These are phyloP conservation scores for Podila verticillata DNA, from an alignment of 192 early-diverging fungal species.

Conservation along the genomic window DNA sequence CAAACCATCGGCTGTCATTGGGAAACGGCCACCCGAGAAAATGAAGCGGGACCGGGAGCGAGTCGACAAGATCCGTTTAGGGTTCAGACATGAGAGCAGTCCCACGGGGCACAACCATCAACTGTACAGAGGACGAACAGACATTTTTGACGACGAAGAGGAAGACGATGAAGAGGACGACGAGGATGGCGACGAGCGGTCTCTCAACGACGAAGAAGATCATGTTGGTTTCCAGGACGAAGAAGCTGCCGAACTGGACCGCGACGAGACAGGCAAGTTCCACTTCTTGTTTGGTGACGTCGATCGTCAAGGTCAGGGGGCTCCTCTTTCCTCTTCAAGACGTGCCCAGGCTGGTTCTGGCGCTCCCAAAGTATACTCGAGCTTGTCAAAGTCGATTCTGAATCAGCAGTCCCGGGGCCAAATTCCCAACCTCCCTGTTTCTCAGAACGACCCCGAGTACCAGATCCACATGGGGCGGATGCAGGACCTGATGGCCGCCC, in stretches of 20 bases:
- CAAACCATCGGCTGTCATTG: too few relatives aligned
- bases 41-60: too few relatives aligned
- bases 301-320: not conserved
- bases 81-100: too few relatives aligned
- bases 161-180: constrained; percentile 1
- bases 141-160: constrained; percentile 5
- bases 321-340: not conserved
- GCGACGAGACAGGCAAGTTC: not conserved
- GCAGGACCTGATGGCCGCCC: constrained; percentile 34
- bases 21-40: too few relatives aligned
- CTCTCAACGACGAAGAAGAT: not conserved
- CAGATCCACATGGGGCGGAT: constrained; percentile 40
- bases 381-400: constrained; percentile 11
- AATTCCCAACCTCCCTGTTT: not conserved
- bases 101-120: too few relatives aligned
- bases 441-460: not conserved
- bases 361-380: not conserved
- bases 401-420: constrained; percentile 32
- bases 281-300: not conserved
- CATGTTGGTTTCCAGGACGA: not conserved
- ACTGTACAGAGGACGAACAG: not conserved
- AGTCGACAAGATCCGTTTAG: too few relatives aligned
- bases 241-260: not conserved
- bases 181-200: not conserved
- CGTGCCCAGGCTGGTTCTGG: not conserved